These are phyloP conservation scores for Austroboletus rostrupii DNA, from an alignment of 1,284 basidiomycete species.

Conservation along the genomic window DNA sequence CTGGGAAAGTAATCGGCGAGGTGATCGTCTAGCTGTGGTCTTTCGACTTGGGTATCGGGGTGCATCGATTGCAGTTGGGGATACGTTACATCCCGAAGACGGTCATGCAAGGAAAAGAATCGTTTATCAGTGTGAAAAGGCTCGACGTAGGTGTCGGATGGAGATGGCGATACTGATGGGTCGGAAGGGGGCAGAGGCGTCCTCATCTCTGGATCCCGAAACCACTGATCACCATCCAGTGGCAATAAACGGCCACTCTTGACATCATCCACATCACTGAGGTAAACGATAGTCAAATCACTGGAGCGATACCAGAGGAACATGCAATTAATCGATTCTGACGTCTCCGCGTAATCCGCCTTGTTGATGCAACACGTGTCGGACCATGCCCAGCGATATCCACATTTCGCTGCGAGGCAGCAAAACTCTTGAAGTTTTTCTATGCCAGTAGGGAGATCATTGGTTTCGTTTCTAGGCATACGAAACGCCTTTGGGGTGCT, in stretches of 20 bases:
- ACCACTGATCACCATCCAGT: conserved; percentile 10
- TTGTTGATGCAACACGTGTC: conserved; percentile 28
- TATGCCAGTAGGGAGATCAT: background rate
- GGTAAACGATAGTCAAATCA: conserved; percentile 25
- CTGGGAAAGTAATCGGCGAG: conserved; percentile 9
- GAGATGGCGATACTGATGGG: background rate
- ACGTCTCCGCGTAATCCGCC: conserved; percentile 12
- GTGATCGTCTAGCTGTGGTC: conserved; percentile 7
- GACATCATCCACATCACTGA: conserved; percentile 21
- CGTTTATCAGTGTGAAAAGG: background rate
- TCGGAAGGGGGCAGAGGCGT: conserved; percentile 4
- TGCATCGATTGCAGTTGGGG: conserved; percentile 9
- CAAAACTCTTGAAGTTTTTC: conserved; percentile 25
- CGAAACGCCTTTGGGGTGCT: background rate
- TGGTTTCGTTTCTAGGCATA: background rate
- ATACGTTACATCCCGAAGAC: background rate
- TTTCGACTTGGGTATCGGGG: conserved; percentile 22
- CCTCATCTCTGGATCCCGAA: conserved; percentile 19
- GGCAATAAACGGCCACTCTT: conserved; percentile 9
- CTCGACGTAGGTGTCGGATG: conserved; percentile 4
- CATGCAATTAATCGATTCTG: conserved; percentile 26
- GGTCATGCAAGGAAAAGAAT: conserved; percentile 11
- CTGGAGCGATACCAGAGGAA: conserved; percentile 22
- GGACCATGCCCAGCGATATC: conserved; percentile 23
- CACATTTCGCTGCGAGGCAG: conserved; percentile 16